Evolutionary conservation across 495 filamentous ascomycete genomes (phyloP), one percentile per base, ranked within the genome.

Genomic region (Trichoderma erinaceum): DNA sequence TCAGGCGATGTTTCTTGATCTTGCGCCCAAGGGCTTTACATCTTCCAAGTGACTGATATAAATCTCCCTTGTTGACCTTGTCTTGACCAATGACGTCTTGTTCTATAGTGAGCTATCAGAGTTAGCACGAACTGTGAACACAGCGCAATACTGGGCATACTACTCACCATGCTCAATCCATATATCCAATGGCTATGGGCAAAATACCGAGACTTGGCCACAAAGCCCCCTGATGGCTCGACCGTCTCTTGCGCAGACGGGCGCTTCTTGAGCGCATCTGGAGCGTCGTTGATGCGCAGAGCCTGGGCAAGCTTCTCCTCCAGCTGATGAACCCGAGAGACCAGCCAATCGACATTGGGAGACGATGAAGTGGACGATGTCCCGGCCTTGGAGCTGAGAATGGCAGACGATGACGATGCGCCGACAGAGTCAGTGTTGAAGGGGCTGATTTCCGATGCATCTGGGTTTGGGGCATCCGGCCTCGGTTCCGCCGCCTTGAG

Each of bases 181-280:
- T 81, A 78, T 68, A 84, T 81, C 85, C 83, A 84, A 70, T 85
- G 83, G 68, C 82, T 85, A 27, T 83, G 79, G 2, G 83, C 84
- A 68, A 84, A 80, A 8, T 86, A 73, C 5, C 83, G 71, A 0
- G 80, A 77, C 71, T 87, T 87, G 46, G 75, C 23, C 56, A 61
- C 56, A 6, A 75, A 27, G 74, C 21, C 8, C 41, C 32, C 3
- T 50, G 66, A 7, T 64, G 69, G 61, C 58, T 63, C 16, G 58
- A 41, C 13, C 64, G 44, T 12, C 21, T 44, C 35, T 11, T 16
- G 63, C 6, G 4, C 23, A 21, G 63, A 4, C 21, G 23, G 63
- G 63, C 1, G 63, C 15, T 21, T 25, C 21, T 65, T 41, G 21
- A 11, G 16, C 21, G 35, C 63, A 18, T 41, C 43, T 61, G 50